Conservation (phyloP, 176 grass and related monocot species). For the Hyparrhenia diplandra region DNA sequence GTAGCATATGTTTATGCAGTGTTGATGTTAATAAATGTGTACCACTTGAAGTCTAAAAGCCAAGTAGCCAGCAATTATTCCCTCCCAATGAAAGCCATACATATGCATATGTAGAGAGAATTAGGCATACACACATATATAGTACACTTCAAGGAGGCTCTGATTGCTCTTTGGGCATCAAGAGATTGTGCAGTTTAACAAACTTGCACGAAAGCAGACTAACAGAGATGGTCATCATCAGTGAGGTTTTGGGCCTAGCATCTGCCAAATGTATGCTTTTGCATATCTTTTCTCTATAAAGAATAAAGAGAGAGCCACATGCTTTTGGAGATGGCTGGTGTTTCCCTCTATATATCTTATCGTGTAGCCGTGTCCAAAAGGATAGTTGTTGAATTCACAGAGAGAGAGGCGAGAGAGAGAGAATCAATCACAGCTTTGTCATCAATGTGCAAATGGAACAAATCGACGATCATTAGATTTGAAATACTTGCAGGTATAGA, state of each 20-base stretch:
- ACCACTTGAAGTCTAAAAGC: slow-evolving; percentile 29
- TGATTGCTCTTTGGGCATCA: slow-evolving; percentile 28
- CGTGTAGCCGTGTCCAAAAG: not conserved
- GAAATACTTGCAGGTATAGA: not conserved
- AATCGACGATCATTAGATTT: not conserved
- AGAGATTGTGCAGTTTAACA: slow-evolving; percentile 7
- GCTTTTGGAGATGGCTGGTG: not conserved
- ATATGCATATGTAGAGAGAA: not conserved
- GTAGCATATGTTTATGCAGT: not conserved
- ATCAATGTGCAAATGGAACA: not conserved
- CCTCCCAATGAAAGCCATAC: slow-evolving; percentile 28
- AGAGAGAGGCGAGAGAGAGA: not conserved
- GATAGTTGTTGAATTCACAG: not conserved
- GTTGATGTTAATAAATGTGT: not conserved
- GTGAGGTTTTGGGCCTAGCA: not conserved
- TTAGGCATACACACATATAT: not conserved
- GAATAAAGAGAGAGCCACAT: slow-evolving; percentile 33
- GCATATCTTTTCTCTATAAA: not conserved
- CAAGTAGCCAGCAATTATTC: too few relatives aligned
- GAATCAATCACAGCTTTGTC: not conserved
- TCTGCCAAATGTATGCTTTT: slow-evolving; percentile 16
- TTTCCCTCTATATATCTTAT: slow-evolving; percentile 24
- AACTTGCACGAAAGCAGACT: slow-evolving; percentile 30
- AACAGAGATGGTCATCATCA: slow-evolving; percentile 23
- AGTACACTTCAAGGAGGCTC: slow-evolving; percentile 34